A percentile compares a stretch with the other conserved stretches of the same genome.
These are phyloP conservation scores for Scheffersomyces coipomensis DNA, from an alignment of 805 yeast species.

Conservation along the genomic window DNA sequence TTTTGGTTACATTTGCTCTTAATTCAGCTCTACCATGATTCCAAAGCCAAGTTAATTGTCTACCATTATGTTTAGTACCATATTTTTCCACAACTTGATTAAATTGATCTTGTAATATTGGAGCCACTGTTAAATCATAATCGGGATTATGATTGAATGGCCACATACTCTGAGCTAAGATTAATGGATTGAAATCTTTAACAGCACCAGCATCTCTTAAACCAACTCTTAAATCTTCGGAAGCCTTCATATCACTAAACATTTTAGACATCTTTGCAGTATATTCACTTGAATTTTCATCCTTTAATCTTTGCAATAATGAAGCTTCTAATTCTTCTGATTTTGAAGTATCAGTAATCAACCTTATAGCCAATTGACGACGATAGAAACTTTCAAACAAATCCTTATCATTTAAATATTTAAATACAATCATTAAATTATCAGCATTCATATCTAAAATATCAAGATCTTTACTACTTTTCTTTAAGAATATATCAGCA, in stretches of 20 bases:
- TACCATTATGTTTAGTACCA: slow-evolving; percentile 73
- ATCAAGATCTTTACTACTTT: slow-evolving; percentile 67
- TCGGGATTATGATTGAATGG: slow-evolving; percentile 55
- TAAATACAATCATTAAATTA: slow-evolving; percentile 83
- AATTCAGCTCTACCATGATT: slow-evolving; percentile 89
- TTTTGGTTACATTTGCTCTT: slow-evolving; percentile 78
- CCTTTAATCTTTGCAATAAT: slow-evolving; percentile 81
- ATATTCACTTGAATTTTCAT: slow-evolving; percentile 88
- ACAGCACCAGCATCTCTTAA: slow-evolving; percentile 37
- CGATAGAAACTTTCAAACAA: slow-evolving; percentile 93
- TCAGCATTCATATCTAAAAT: slow-evolving; percentile 75
- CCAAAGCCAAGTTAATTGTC: slow-evolving; percentile 96
- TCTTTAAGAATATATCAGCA: slow-evolving; percentile 78
- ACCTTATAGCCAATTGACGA: slow-evolving; percentile 81
- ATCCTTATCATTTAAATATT: slow-evolving; percentile 89
- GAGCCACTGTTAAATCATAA: slow-evolving; percentile 56
- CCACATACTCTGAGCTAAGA: slow-evolving; percentile 91
- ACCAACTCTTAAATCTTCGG: slow-evolving; percentile 66
- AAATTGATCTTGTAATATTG: slow-evolving; percentile 60
- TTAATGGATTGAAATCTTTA: slow-evolving; percentile 62
- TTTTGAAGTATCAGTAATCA: slow-evolving; percentile 82
- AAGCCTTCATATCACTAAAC: slow-evolving; percentile 91
- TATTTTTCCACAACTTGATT: slow-evolving; percentile 70
- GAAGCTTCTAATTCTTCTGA: slow-evolving; percentile 83
- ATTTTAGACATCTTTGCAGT: slow-evolving; percentile 91